Evolutionary conservation across 495 filamentous ascomycete species (phyloP), one percentile per base, ranked within the genome.

Genomic region (Tuber magnatum): DNA sequence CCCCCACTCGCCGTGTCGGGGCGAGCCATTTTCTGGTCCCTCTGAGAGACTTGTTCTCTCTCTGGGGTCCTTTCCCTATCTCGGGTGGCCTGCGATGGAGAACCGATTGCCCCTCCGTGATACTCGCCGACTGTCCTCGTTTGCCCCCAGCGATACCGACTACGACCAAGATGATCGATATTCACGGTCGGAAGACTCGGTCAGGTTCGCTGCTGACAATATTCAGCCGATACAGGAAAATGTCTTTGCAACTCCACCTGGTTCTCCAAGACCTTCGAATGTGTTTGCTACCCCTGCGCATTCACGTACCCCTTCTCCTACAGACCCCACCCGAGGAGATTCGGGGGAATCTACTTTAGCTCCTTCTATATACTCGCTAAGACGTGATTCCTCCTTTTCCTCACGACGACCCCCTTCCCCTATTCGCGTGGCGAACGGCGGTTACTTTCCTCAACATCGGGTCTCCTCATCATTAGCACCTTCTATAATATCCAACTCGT

Each of bases 401-500:
- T 79, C 77, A 24, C 51, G 77, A 38, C 76, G 77, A 2, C 75
- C 76, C 0, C 73, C 76, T 8, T 72, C 69, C 38, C 80, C 74
- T 40, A 72, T 82, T 68, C 74, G 76, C 24, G 80, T 73, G 18
- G 79, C 70, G 16, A 73, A 76, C 39, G 77, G 46, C 20, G 69
- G 69, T 16, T 76, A 76, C 70, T 77, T 81, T 70, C n/a, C 44
- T 7, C 74, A 80, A 32, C 74, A 78, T 32, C 69, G 76, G 10
- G 69, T 76, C 8, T 82, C 80, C 12, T 72, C 75, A 42, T 79
- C 80, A 32, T 70, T 79, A 42, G 73, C 80, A 9, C 76, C 80
- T 20, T 82, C 80, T 8, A n/a, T 75, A 68, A 65, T 71, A 24
- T 80, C 80, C 14, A 77, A 74, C 9, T 48, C 80, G 24, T 80